Evolutionary conservation across 108 stramenopile genomes (phyloP).

Genomic region (Fragilaria radians): DNA sequence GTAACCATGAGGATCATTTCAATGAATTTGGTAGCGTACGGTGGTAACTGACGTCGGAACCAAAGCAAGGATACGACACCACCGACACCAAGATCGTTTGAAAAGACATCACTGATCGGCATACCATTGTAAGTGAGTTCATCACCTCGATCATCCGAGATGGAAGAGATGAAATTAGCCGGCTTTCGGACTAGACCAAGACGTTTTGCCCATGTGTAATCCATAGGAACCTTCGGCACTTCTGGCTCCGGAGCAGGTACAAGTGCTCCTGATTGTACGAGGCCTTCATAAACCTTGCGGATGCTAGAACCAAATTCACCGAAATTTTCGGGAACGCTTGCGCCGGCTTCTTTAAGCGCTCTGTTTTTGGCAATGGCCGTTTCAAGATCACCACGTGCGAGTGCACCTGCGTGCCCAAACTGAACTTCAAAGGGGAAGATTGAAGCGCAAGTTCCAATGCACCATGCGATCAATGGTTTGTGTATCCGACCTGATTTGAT

Average conservation of each 20-base stretch:
- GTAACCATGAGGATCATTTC: slow-evolving; percentile 94
- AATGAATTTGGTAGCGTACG: slow-evolving; percentile 87
- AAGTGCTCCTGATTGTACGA: slow-evolving; percentile 34
- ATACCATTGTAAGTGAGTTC: slow-evolving; percentile 85
- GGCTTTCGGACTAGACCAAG: slow-evolving; percentile 88
- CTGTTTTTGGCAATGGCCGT: slow-evolving; percentile 84
- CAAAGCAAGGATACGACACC: slow-evolving; percentile 86
- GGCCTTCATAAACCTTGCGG: slow-evolving; percentile 45
- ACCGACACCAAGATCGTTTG: slow-evolving; percentile 79
- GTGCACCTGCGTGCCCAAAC: slow-evolving; percentile 90
- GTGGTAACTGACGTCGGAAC: slow-evolving; percentile 83
- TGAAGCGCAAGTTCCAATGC: slow-evolving; percentile 88
- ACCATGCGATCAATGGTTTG: slow-evolving; percentile 90
- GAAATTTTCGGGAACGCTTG: slow-evolving; percentile 75
- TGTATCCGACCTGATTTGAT: slow-evolving; percentile 76
- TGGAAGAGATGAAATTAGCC: slow-evolving; percentile 88
- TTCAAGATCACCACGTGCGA: slow-evolving; percentile 72
- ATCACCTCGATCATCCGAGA: slow-evolving; percentile 89
- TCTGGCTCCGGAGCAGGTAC: slow-evolving; percentile 52
- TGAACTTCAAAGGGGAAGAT: slow-evolving; percentile 90
- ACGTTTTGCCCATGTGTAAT: slow-evolving; percentile 88
- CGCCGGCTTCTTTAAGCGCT: slow-evolving; percentile 72
- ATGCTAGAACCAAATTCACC: slow-evolving; percentile 74
- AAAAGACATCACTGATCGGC: slow-evolving; percentile 81
- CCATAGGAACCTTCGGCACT: slow-evolving; percentile 80